Base-by-base conservation (phyloP, 352 stramenopile genomes). In the Globisporangium cederbergense region DNA sequence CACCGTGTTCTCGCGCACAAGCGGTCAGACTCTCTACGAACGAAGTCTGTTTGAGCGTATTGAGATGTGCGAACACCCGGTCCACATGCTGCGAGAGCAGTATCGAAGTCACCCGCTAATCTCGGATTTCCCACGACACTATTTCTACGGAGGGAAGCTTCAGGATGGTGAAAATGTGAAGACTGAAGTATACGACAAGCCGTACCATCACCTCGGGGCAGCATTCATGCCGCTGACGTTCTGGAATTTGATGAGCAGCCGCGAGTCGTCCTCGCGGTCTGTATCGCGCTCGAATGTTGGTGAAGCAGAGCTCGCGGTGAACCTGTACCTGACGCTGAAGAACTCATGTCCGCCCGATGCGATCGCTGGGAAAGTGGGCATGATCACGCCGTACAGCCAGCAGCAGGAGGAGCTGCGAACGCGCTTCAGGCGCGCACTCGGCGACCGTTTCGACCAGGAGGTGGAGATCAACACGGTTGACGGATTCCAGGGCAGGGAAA, bases 381-480 rank as follows among this genome's bases (percentile, higher is more conserved):
- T 96, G 70, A 96, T 97, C 73, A 96, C 89, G 1, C 89, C 89
- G 4, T 97, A 97, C 65, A 91, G 77, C n/a, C 84, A 93, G 55
- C 89, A 97, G 76, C 90, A 95, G 83, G 86, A 95, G n/a, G 86
- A 96, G 62, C 65, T 95, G 4, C 72, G 67, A 22, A 84, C 72
- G 20, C 72, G 74, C 0, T 96, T 96, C 49, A 72, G 71, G 2
- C 68, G 67, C 18, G 67, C 72, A 11, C 71, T 93, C 14, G 86
- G 83, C n/a, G 78, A 92, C 13, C 77, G 74, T 4, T 96, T 78
- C 49, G 77, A 91, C 30, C 70, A 85, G 68, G 88, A 96, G 52
- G 83, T 97, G 2, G 91, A 98, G 72, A 91, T 98, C 73, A 97
- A 96, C 64, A 97, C 90, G 3, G 90, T 97, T 42, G 91, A 98